Base-by-base conservation (phyloP, 192 early-diverging fungal species). In the Linnemannia schmuckeri region DNA sequence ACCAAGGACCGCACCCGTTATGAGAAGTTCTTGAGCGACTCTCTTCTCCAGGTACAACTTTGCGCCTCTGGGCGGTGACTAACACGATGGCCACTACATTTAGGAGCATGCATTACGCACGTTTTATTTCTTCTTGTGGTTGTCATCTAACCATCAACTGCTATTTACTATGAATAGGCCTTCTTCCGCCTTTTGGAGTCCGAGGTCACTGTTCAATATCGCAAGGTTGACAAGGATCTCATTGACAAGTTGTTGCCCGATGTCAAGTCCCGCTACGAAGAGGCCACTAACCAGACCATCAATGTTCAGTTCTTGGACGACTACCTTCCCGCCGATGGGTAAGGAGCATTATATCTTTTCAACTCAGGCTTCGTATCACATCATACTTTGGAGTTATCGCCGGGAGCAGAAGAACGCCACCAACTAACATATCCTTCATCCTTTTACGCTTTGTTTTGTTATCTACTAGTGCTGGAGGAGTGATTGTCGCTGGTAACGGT, bases 161-260 rank as follows among this genome's bases (percentile, higher is more conserved):
- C 22, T 66, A 12, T 33, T 78, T 66, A 12, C 22, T 78, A 37
- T 30, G 4, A 38, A n/a, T 78, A 91, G 94, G 94, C 94, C 12
- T 92, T 98, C 68, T 95, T 93, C 89, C 93, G 96, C 77, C 90
- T 99, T n/a, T 95, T 97, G 93, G 98, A 99, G 79, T 75, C 90
- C 35, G 88, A 93, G 0, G 93, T 99, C 30, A 88, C 81, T 30
- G 87, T 99, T 41, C 92, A 92, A 70, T 94, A 92, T 77, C 95
- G 97, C 77, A 90, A 95, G 87, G 79, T 78, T 22, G 98, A 99
- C 85, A 76, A 92, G 33, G 91, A 89, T 44, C 27, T 92, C 40
- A 90, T 98, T 22, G 88, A 94, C 72, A 61, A 73, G 8, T 93
- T 94, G 12, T 81, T 96, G 57, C 90, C 89, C 41, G 85, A 82